Evolutionary conservation across 2,329 filamentous ascomycete species (phyloP).

Genomic region (Exserohilum rostratum): DNA sequence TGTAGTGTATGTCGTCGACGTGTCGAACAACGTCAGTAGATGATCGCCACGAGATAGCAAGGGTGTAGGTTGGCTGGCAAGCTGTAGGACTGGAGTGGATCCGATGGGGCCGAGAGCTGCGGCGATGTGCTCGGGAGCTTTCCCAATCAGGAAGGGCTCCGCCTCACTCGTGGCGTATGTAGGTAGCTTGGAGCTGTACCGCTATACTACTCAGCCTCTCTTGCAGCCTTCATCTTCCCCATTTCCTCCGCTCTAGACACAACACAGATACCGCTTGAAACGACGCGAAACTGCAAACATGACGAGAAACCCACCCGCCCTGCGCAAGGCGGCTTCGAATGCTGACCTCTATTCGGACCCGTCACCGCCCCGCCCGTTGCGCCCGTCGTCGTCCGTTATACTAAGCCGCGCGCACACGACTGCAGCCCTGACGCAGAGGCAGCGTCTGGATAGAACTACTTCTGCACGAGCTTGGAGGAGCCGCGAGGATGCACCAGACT

Average conservation of each 20-base stretch:
- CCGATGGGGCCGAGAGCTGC: neutral
- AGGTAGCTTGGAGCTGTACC: conserved; percentile 6
- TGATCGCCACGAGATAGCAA: too few relatives aligned
- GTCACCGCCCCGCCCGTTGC: conserved; percentile 36
- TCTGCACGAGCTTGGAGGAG: conserved; percentile 14
- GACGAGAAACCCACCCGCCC: conserved; percentile 47
- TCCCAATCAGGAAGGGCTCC: conserved; percentile 16
- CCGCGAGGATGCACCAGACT: conserved; percentile 12
- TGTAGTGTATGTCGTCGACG: neutral
- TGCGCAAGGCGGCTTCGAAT: conserved; percentile 45
- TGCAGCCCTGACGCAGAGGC: conserved; percentile 31
- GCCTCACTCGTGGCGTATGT: conserved; percentile 17
- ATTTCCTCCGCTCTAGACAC: neutral
- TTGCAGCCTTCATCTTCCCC: conserved; percentile 1
- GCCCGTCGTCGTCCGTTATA: conserved; percentile 32
- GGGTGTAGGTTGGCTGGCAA: neutral
- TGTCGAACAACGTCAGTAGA: neutral
- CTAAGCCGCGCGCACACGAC: conserved; percentile 43
- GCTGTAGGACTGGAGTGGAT: neutral
- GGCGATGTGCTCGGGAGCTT: conserved; percentile 11
- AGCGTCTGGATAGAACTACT: conserved; percentile 21
- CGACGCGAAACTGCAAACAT: conserved; percentile 22
- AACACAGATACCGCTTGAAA: conserved; percentile 2
- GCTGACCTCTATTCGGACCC: conserved; percentile 48
- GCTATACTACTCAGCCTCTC: conserved; percentile 7